Evolutionary conservation across 2,329 filamentous ascomycete genomes (phyloP).

Genomic region (Teratosphaeria viscida): DNA sequence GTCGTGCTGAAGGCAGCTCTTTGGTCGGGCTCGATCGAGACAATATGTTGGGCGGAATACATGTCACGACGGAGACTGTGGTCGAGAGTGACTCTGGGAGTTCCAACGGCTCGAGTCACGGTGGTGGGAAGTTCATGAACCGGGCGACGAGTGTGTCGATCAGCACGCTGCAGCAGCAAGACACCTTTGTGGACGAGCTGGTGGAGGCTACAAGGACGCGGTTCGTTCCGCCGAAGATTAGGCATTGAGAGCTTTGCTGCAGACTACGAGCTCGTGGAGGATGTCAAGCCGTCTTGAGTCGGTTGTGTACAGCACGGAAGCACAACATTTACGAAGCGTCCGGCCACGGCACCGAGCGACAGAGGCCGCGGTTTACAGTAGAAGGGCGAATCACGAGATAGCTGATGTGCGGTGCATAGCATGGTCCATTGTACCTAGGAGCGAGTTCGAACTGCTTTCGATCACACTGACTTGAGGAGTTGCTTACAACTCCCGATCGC

Average conservation of each 20-base stretch:
- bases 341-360: too few species aligned
- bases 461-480: too few species aligned
- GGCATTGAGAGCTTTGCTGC: neutral
- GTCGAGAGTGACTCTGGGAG: constrained; percentile 20
- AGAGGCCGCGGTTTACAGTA: too few species aligned
- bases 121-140: constrained; percentile 7
- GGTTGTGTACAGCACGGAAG: too few species aligned
- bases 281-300: too few species aligned
- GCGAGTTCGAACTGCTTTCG: too few species aligned
- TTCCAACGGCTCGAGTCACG: constrained; percentile 15
- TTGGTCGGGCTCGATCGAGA: constrained; percentile 5
- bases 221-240: constrained; percentile 13
- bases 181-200: constrained; percentile 31
- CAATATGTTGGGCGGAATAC: constrained; percentile 25
- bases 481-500: too few species aligned
- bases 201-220: constrained; percentile 16
- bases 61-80: constrained; percentile 27
- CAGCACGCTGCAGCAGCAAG: constrained; percentile 28
- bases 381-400: too few species aligned
- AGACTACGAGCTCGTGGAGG: neutral
- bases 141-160: constrained; percentile 15
- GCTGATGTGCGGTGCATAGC: too few species aligned
- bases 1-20: constrained; percentile 6
- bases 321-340: too few species aligned
- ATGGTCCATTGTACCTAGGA: too few species aligned